Percentiles rank a stretch among this genome's conserved stretches.
Conservation (phyloP, 495 filamentous ascomycete species). For the Penicillium argentinense region DNA sequence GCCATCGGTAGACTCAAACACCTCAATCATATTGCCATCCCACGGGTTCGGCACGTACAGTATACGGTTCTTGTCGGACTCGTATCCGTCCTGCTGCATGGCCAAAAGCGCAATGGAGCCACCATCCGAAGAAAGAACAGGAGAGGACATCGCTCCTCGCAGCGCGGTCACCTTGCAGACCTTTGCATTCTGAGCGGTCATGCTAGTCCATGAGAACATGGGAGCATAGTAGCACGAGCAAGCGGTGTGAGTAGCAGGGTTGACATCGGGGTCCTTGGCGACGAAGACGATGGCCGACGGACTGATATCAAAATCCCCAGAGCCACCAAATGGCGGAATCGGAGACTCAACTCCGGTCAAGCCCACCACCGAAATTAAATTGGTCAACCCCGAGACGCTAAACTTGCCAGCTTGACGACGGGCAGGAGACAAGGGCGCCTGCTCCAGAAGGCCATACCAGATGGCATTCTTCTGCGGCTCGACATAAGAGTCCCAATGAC, state of each 20-base stretch:
- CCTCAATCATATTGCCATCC: conserved; percentile 57
- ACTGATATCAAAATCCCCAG: conserved; percentile 59
- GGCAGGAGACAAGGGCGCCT: conserved; percentile 36
- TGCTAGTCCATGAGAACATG: conserved; percentile 56
- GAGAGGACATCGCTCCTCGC: conserved; percentile 72
- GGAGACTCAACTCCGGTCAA: conserved; percentile 49
- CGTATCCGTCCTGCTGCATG: conserved; percentile 80
- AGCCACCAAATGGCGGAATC: conserved; percentile 60
- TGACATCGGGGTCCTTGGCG: conserved; percentile 76
- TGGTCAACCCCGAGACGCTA: conserved; percentile 47
- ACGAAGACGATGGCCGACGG: conserved; percentile 69
- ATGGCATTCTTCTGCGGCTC: conserved; percentile 67
- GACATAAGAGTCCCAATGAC: conserved; percentile 63
- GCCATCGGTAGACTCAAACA: conserved; percentile 61
- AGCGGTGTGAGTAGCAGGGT: conserved; percentile 79
- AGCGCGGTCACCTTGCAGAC: conserved; percentile 39
- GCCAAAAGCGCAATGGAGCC: conserved; percentile 74
- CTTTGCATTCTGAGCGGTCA: conserved; percentile 43
- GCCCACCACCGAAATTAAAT: conserved; percentile 46
- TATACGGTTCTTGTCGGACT: conserved; percentile 82
- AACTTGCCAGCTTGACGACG: conserved; percentile 43
- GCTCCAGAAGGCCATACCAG: conserved; percentile 68
- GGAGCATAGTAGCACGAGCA: conserved; percentile 63
- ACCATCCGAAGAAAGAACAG: conserved; percentile 75
- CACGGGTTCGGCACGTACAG: conserved; percentile 63